A percentile compares a stretch with the other conserved stretches of the same genome.
Conservation (phyloP, 148 eudicot genomes). For the Heliamphora exappendiculata region DNA sequence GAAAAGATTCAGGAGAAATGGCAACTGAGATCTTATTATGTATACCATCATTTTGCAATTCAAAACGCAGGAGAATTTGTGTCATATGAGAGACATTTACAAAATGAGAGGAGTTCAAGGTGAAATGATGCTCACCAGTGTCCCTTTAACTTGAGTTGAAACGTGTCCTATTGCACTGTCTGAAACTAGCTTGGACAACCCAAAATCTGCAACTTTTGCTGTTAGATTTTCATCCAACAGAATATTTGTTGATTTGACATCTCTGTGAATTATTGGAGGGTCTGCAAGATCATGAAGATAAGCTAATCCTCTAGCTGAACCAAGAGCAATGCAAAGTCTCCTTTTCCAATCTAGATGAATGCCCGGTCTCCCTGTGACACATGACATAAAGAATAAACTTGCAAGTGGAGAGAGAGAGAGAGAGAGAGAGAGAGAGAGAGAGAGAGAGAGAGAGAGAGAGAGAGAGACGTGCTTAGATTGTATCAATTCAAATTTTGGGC, state of each 20-base stretch:
- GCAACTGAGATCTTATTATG: neutral
- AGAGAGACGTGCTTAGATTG: neutral
- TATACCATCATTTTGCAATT: neutral
- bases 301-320: constrained; percentile 88
- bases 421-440: too few species aligned
- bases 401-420: neutral
- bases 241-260: constrained; percentile 85
- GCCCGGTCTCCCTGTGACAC: constrained; percentile 60
- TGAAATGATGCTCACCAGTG: constrained; percentile 43
- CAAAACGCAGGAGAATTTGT: neutral
- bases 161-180: constrained; percentile 65
- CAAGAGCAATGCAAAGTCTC: constrained; percentile 73
- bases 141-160: constrained; percentile 98
- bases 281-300: constrained; percentile 88
- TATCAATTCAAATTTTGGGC: neutral
- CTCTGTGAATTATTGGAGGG: constrained; percentile 93
- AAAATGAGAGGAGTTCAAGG: neutral
- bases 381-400: neutral
- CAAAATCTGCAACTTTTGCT: constrained; percentile 93
- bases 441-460: too few species aligned
- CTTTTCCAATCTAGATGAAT: constrained; percentile 83
- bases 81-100: neutral
- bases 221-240: constrained; percentile 71
- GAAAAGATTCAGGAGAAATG: neutral
- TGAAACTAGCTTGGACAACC: constrained; percentile 75